Evolutionary conservation across 345 rosid species (phyloP).

Genomic region (Salix viminalis): DNA sequence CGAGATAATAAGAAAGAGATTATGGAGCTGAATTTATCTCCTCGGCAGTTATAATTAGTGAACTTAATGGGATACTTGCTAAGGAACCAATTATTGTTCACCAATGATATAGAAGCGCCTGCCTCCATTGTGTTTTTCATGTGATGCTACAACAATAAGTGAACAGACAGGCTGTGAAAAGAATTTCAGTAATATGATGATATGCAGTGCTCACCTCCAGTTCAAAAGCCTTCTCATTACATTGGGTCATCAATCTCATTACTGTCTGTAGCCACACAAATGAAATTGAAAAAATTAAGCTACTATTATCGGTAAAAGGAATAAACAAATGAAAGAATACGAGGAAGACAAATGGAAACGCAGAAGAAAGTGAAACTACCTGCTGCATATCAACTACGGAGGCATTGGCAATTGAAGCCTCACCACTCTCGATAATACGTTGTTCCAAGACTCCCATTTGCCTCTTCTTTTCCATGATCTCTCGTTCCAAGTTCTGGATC

Average conservation of each 20-base stretch:
- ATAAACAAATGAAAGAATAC: not conserved
- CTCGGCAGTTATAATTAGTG: not conserved
- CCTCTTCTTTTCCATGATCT: slow-evolving; percentile 85
- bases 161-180: not conserved
- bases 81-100: not conserved
- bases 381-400: slow-evolving; percentile 95
- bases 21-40: not conserved
- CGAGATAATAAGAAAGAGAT: not conserved
- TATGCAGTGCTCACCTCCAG: slow-evolving; percentile 61
- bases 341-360: not conserved
- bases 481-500: slow-evolving; percentile 80
- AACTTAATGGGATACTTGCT: not conserved
- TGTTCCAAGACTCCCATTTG: slow-evolving; percentile 85
- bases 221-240: slow-evolving; percentile 94
- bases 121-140: not conserved
- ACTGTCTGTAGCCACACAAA: slow-evolving; percentile 61
- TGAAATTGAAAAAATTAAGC: slow-evolving; percentile 14
- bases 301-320: not conserved
- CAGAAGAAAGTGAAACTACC: slow-evolving; percentile 40
- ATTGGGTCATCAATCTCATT: slow-evolving; percentile 84
- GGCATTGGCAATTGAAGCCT: slow-evolving; percentile 89
- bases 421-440: slow-evolving; percentile 82
- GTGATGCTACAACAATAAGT: not conserved
- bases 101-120: not conserved
- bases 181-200: not conserved